These are phyloP conservation scores for Diaporthe nobilis DNA, from an alignment of 2,329 filamentous ascomycete species.

Conservation along the genomic window DNA sequence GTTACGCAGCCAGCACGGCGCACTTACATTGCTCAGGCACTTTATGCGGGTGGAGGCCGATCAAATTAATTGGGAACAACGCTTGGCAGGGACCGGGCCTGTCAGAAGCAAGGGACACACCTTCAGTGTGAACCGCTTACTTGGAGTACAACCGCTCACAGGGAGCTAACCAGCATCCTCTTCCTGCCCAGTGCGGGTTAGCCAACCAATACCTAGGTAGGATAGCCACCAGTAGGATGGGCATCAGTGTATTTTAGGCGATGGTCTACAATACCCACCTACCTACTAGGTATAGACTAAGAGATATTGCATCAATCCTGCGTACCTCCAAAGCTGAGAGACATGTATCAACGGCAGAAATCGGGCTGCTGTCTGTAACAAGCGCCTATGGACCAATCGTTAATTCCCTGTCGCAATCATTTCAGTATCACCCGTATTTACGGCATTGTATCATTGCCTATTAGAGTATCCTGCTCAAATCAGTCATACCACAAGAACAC, in stretches of 20 bases:
- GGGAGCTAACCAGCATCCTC: background rate
- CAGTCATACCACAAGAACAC: too few species aligned
- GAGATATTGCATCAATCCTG: background rate
- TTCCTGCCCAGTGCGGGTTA: background rate
- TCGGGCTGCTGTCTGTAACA: background rate
- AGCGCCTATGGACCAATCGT: background rate
- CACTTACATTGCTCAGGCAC: background rate
- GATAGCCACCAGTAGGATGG: too few species aligned
- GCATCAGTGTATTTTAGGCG: too few species aligned
- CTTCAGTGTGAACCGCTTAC: background rate
- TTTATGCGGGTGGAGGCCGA: conserved; percentile 22
- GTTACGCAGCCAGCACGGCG: background rate
- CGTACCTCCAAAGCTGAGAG: too few species aligned
- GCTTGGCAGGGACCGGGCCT: conserved; percentile 29
- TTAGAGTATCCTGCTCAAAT: background rate
- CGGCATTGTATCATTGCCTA: background rate
- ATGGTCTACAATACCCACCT: too few species aligned
- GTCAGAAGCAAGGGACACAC: conserved; percentile 11
- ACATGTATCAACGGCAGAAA: too few species aligned
- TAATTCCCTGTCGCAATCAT: background rate
- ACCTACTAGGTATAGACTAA: background rate
- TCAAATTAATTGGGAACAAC: conserved; percentile 30
- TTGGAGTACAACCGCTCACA: background rate
- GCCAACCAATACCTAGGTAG: background rate
- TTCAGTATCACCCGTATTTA: background rate